These are phyloP conservation scores for Cutaneotrichosporon mucoides DNA, from an alignment of 1,284 basidiomycete species.

Conservation along the genomic window DNA sequence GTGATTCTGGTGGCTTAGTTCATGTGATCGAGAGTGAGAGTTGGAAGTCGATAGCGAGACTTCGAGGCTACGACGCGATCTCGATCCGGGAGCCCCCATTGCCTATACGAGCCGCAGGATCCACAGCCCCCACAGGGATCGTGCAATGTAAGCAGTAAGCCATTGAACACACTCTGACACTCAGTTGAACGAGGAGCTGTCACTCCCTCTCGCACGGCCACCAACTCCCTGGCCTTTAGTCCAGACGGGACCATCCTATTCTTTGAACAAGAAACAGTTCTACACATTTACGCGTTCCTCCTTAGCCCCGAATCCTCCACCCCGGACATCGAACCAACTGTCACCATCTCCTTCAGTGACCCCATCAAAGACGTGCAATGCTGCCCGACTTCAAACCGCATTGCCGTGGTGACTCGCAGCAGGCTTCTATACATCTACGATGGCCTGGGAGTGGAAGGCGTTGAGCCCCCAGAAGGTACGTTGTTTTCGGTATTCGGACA, in stretches of 20 bases:
- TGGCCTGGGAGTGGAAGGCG: slow-evolving; percentile 34
- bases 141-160: slow-evolving; percentile 3
- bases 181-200: not conserved
- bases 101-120: no score
- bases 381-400: slow-evolving; percentile 20
- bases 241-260: slow-evolving; percentile 65
- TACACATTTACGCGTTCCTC: slow-evolving; percentile 42
- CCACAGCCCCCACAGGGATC: not conserved
- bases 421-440: slow-evolving; percentile 38
- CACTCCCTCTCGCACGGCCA: not conserved
- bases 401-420: slow-evolving; percentile 21
- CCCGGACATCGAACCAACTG: slow-evolving; percentile 26
- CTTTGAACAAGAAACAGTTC: slow-evolving; percentile 36
- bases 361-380: slow-evolving; percentile 24
- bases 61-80: not conserved
- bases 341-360: slow-evolving; percentile 27
- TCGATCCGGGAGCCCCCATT: not conserved
- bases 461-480: slow-evolving; percentile 36
- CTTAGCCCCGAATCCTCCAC: slow-evolving; percentile 13
- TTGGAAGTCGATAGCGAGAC: slow-evolving; percentile 7
- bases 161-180: no score
- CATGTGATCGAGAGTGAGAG: slow-evolving; percentile 13
- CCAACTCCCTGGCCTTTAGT: slow-evolving; percentile 63
- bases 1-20: slow-evolving; percentile 8
- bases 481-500: not conserved